Percentiles rank a stretch among this genome's conserved stretches.
phyloP scores from a whole-genome alignment of 805 yeast genomes.

The Saturnispora zaruensis region DNA sequence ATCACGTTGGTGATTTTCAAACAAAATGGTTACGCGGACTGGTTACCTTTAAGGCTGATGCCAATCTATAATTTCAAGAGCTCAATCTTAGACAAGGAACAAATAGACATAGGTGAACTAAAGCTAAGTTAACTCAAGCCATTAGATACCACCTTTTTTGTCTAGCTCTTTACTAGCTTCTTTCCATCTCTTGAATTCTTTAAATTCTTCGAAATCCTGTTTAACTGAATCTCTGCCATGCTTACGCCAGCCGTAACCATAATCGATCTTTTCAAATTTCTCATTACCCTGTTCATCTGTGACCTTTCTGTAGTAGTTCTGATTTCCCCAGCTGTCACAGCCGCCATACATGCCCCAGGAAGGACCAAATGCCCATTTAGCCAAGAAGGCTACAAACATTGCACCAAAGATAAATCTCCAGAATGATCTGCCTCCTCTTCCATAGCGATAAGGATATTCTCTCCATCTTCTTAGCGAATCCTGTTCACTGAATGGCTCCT shows the following conservation, averaged over 20 bases:
- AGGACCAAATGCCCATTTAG: neutral
- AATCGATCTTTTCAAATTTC: neutral
- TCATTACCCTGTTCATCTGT: neutral
- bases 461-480: neutral
- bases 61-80: conserved; percentile 21
- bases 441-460: neutral
- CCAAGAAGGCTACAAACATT: neutral
- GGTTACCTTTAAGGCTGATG: conserved; percentile 17
- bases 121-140: neutral
- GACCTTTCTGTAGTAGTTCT: neutral
- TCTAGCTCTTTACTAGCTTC: neutral
- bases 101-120: conserved; percentile 6
- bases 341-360: neutral
- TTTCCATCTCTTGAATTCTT: neutral
- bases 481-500: neutral
- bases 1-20: neutral
- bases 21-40: conserved; percentile 13
- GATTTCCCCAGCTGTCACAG: neutral
- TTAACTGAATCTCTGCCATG: neutral
- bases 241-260: neutral
- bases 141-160: neutral
- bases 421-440: neutral
- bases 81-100: conserved; percentile 6
- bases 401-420: neutral
- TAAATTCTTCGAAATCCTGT: neutral